Evolutionary conservation across 2,329 filamentous ascomycete genomes (phyloP).

Genomic region (Taxawa tesnikishii): DNA sequence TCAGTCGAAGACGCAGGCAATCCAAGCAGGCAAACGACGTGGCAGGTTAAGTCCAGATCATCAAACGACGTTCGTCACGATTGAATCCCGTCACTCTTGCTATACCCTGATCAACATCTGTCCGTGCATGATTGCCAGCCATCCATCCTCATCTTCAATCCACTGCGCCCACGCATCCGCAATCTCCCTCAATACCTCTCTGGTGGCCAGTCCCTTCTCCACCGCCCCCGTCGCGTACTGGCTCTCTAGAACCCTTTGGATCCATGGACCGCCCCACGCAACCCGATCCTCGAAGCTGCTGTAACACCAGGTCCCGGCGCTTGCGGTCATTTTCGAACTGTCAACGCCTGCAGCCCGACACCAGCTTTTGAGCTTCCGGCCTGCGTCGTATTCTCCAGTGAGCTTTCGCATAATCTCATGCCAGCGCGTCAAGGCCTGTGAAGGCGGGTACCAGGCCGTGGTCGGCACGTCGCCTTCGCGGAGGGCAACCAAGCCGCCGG

Average conservation of each 20-base stretch:
- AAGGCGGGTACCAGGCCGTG: constrained; percentile 7
- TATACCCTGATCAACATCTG: constrained; percentile 26
- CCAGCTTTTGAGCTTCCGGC: constrained; percentile 10
- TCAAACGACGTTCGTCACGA: too few relatives aligned
- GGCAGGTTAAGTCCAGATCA: too few relatives aligned
- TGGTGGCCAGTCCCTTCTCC: constrained; percentile 23
- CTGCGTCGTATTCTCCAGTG: constrained; percentile 8
- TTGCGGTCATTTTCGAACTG: constrained; percentile 21
- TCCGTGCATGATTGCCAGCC: constrained; percentile 29
- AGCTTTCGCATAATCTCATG: constrained; percentile 3
- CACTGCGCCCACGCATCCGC: constrained; percentile 26
- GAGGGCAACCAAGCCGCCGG: constrained; percentile 40
- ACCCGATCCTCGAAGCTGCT: constrained; percentile 23
- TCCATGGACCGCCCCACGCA: constrained; percentile 24
- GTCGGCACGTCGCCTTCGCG: constrained; percentile 23
- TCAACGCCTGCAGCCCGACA: constrained; percentile 12
- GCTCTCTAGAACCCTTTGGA: constrained; percentile 11
- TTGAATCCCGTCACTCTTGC: too few relatives aligned
- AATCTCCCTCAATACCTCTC: constrained; percentile 27
- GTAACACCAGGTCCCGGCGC: constrained; percentile 30
- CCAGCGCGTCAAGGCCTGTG: constrained; percentile 4
- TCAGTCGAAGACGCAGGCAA: too few relatives aligned
- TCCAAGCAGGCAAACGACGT: too few relatives aligned
- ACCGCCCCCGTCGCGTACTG: constrained; percentile 21
- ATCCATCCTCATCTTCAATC: constrained; percentile 28